phyloP scores from a whole-genome alignment of 768 basidiomycete genomes.

The Amylocystis lapponica region DNA sequence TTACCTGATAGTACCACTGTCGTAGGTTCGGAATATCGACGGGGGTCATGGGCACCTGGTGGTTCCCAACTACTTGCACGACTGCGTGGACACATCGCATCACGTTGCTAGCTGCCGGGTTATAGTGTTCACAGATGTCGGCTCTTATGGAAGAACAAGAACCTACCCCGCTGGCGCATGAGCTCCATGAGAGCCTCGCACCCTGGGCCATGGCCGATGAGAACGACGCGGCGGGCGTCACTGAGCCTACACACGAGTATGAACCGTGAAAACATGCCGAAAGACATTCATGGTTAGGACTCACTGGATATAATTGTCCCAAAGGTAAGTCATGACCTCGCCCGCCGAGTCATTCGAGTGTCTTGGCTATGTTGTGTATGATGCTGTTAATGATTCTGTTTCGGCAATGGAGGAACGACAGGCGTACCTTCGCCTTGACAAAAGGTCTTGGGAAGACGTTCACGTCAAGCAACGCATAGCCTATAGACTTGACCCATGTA shows the following conservation, averaged over 20 bases:
- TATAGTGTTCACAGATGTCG: neutral
- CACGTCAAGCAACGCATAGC: conserved; percentile 78
- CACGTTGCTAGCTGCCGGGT: conserved; percentile 32
- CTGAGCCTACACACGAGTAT: conserved; percentile 64
- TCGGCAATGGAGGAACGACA: neutral
- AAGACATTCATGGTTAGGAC: conserved; percentile 22
- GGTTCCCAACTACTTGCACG: conserved; percentile 72
- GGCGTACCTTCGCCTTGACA: conserved; percentile 28
- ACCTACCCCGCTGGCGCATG: conserved; percentile 62
- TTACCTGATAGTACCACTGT: conserved; percentile 70
- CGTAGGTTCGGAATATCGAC: conserved; percentile 50
- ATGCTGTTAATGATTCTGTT: neutral
- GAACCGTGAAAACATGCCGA: too few species aligned
- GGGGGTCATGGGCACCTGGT: conserved; percentile 48
- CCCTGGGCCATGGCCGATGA: conserved; percentile 87
- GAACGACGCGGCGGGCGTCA: conserved; percentile 61
- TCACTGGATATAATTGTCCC: conserved; percentile 96
- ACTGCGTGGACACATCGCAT: conserved; percentile 63
- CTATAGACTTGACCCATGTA: conserved; percentile 61
- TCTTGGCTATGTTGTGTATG: conserved; percentile 32
- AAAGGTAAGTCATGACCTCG: conserved; percentile 75
- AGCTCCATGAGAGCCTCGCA: conserved; percentile 73
- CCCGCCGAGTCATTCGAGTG: conserved; percentile 32
- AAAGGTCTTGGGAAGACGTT: conserved; percentile 72
- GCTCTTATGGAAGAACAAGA: too few species aligned